These are phyloP conservation scores for Coniochaeta pulveracea DNA, from an alignment of 2,329 filamentous ascomycete species.

Conservation along the genomic window DNA sequence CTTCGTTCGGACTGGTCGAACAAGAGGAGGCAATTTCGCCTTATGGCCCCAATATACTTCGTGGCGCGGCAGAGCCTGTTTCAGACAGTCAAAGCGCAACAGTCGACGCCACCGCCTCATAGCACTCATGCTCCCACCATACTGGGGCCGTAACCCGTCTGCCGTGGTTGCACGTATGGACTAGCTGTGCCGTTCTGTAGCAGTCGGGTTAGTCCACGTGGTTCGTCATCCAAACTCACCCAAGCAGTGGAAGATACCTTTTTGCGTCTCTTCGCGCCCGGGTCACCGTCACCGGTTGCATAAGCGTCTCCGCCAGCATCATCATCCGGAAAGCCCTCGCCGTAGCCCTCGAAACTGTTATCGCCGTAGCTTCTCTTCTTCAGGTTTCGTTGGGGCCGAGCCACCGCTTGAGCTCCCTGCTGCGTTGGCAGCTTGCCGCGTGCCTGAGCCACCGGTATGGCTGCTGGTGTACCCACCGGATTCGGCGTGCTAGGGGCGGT, in stretches of 20 bases:
- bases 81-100: background rate
- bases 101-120: background rate
- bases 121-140: conserved; percentile 42
- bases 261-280: conserved; percentile 51
- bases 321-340: conserved; percentile 59
- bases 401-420: conserved; percentile 28
- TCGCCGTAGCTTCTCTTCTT: conserved; percentile 72
- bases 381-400: conserved; percentile 50
- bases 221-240: conserved; percentile 13
- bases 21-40: conserved; percentile 1
- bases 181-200: conserved; percentile 34
- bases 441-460: conserved; percentile 15
- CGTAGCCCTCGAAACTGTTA: conserved; percentile 63
- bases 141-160: conserved; percentile 44
- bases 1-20: background rate
- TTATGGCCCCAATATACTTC: background rate
- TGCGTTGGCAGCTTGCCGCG: conserved; percentile 27
- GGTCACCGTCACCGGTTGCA: conserved; percentile 59
- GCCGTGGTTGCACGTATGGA: conserved; percentile 28
- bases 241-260: conserved; percentile 36
- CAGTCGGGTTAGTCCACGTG: conserved; percentile 25
- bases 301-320: conserved; percentile 46
- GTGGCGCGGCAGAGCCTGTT: background rate
- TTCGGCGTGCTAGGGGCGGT: conserved; percentile 43
- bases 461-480: conserved; percentile 14